Evolutionary conservation across 2,329 filamentous ascomycete genomes (phyloP).

Genomic region (Rutstroemia sp.): DNA sequence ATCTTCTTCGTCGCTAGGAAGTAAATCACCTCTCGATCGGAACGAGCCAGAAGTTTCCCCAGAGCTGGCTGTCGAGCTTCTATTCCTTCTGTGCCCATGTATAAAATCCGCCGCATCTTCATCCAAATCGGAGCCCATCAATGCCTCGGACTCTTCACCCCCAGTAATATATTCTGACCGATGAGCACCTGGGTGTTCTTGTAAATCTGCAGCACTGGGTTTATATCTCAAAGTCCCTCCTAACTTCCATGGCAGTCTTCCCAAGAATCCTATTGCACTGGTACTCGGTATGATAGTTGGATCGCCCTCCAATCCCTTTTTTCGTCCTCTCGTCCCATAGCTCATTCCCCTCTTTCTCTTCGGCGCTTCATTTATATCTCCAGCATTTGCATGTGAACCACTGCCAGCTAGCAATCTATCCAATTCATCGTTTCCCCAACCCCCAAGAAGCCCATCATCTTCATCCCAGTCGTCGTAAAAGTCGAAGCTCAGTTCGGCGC

Average conservation of each 20-base stretch:
- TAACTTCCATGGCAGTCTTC: slow-evolving; percentile 76
- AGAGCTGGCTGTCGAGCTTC: slow-evolving; percentile 70
- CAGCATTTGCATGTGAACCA: slow-evolving; percentile 35
- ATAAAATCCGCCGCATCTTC: slow-evolving; percentile 14
- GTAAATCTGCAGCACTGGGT: slow-evolving; percentile 82
- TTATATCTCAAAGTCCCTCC: slow-evolving; percentile 79
- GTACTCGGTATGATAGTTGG: slow-evolving; percentile 87
- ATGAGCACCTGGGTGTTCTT: slow-evolving; percentile 66
- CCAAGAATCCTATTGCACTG: slow-evolving; percentile 77
- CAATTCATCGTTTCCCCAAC: slow-evolving; percentile 79
- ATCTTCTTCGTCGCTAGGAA: slow-evolving; percentile 80
- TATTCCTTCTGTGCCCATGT: slow-evolving; percentile 39
- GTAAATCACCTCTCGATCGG: slow-evolving; percentile 81
- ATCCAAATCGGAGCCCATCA: slow-evolving; percentile 46
- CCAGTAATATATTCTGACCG: slow-evolving; percentile 33
- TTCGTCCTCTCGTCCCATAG: slow-evolving; percentile 65
- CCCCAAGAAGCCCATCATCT: slow-evolving; percentile 53
- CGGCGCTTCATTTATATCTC: slow-evolving; percentile 53
- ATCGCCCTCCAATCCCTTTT: slow-evolving; percentile 54
- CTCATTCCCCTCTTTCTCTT: slow-evolving; percentile 76
- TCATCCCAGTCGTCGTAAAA: slow-evolving; percentile 98
- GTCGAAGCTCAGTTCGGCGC: slow-evolving; percentile 83
- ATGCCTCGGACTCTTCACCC: slow-evolving; percentile 56
- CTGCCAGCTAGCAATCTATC: slow-evolving; percentile 73
- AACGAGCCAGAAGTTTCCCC: slow-evolving; percentile 78